These are phyloP conservation scores for Naematelia encephala DNA, from an alignment of 768 basidiomycete genomes.

Conservation along the genomic window DNA sequence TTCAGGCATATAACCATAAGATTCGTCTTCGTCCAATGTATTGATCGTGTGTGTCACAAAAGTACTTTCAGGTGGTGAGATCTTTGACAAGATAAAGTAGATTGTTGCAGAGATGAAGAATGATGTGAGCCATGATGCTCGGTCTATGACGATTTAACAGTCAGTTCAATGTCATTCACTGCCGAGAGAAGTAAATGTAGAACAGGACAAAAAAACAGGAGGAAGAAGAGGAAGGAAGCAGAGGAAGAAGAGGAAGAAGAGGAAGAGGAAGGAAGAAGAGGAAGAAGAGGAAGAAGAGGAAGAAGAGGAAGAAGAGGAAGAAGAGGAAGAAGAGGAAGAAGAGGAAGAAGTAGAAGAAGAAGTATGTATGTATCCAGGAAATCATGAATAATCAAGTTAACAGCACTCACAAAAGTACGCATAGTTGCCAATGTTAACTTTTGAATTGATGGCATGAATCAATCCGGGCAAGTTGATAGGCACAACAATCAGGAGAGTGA, in stretches of 20 bases:
- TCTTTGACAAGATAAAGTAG: constrained; percentile 49
- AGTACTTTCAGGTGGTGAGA: constrained; percentile 54
- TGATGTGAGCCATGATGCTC: constrained; percentile 38
- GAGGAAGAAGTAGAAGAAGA: background rate
- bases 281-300: background rate
- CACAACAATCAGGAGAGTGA: constrained; percentile 66
- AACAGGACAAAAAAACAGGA: too few relatives aligned
- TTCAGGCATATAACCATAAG: background rate
- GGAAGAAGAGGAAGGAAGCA: background rate
- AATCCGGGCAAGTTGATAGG: constrained; percentile 73
- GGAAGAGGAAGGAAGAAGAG: too few relatives aligned
- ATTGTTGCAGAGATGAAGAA: constrained; percentile 51
- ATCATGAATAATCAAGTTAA: background rate
- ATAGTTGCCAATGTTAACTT: constrained; percentile 66
- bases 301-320: background rate
- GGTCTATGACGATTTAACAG: constrained; percentile 11
- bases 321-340: background rate
- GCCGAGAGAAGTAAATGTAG: too few relatives aligned
- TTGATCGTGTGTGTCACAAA: constrained; percentile 48
- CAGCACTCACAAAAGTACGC: constrained; percentile 66
- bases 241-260: too few relatives aligned
- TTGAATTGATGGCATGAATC: constrained; percentile 67
- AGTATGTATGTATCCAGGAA: background rate
- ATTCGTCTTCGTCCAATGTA: constrained; percentile 18
- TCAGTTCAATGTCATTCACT: too few relatives aligned